Evolutionary conservation across 2,329 filamentous ascomycete species (phyloP).

Genomic region (Exophiala xenobiotica): DNA sequence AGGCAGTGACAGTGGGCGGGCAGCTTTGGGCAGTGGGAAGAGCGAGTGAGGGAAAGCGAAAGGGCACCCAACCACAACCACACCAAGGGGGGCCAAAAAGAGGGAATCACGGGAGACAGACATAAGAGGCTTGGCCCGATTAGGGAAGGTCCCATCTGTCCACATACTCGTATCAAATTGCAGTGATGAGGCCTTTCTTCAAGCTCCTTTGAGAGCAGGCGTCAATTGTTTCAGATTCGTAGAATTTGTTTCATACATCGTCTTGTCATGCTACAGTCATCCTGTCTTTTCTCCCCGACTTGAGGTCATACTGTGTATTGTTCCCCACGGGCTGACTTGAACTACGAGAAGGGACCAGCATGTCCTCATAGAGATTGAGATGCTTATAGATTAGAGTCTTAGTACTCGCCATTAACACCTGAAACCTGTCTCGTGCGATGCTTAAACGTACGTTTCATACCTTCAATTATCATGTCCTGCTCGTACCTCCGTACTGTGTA

Average conservation of each 20-base stretch:
- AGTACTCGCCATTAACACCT: too few relatives aligned
- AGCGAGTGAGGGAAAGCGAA: constrained; percentile 12
- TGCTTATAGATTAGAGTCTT: too few relatives aligned
- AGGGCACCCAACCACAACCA: constrained; percentile 8
- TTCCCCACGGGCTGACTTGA: too few relatives aligned
- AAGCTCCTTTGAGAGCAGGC: constrained; percentile 8
- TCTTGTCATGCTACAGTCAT: too few relatives aligned
- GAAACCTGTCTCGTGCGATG: too few relatives aligned
- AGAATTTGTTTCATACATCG: background rate
- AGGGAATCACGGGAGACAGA: constrained; percentile 4
- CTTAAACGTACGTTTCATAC: too few relatives aligned
- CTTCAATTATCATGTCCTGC: background rate
- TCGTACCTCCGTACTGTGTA: background rate
- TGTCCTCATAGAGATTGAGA: too few relatives aligned
- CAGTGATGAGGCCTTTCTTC: background rate
- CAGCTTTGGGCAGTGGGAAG: constrained; percentile 8
- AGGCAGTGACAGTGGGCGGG: constrained; percentile 7
- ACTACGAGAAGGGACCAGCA: too few relatives aligned
- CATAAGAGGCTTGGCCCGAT: constrained; percentile 9
- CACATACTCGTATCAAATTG: background rate
- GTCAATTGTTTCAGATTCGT: constrained; percentile 17
- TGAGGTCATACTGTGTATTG: too few relatives aligned
- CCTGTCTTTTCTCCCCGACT: too few relatives aligned
- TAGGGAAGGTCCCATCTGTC: constrained; percentile 1
- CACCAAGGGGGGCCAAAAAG: background rate